Evolutionary conservation across 306 rosid species (phyloP), one percentile per base, ranked within the genome.

Genomic region (Cicer bijugum): DNA sequence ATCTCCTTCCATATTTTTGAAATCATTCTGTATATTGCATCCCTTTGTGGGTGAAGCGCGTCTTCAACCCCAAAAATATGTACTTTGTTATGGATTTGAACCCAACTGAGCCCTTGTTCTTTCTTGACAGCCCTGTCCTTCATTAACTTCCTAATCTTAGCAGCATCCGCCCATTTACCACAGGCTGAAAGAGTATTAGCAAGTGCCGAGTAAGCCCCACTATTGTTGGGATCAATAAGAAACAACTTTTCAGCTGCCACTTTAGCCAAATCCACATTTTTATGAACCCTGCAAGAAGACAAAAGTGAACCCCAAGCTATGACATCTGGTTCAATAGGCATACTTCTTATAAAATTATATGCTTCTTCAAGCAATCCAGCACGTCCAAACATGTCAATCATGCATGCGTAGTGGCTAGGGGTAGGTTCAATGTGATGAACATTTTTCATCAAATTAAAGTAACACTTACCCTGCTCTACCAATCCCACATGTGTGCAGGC

Each of bases 321-420:
- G 62, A 67, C 86, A 79, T 93, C 97, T 16, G 94, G 97, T 80
- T 89, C 96, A 63, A 87, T 60, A 60, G 92, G 94, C 96, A 88
- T 89, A 67, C 43, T 64, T 84, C 64, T 48, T 47, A 91, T 86
- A 72, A 91, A 85, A 40, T 71, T 14, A 50, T 86, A 84, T 62
- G 98, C 96, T 74, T 93, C 97, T 78, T 85, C 88, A 58, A 89
- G 91, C 84, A 91, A 82, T 74, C 97, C 98, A 69, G 96, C 93
- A 44, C 97, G 91, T 19, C 96, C 96, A 53, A 84, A 81, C 33
- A 93, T 89, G 82, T 91, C 97, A 67, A 88, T 72, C 89, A 91
- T 91, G 86, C 96, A 93, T 5, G 92, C 93, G 16, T 77, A 88
- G 86, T 88, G 98, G 77, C 96, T 89, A 59, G 48, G 62, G 75